These are phyloP conservation scores for Penicilliopsis zonata DNA, from an alignment of 495 filamentous ascomycete species.

Conservation along the genomic window DNA sequence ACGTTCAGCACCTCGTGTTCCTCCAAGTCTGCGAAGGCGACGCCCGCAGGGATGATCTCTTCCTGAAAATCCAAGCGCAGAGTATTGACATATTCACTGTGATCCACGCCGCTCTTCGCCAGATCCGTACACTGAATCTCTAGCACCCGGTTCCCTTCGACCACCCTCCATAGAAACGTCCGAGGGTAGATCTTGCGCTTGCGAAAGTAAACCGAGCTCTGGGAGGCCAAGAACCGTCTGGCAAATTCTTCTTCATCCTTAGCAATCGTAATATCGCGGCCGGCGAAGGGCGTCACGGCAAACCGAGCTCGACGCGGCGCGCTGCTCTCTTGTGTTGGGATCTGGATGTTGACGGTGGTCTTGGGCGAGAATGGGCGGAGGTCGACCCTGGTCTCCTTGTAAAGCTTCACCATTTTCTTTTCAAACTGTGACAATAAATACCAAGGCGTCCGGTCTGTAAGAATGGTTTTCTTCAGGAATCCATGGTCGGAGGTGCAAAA, in stretches of 20 bases:
- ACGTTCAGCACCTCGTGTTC: constrained; percentile 68
- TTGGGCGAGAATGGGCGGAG: constrained; percentile 59
- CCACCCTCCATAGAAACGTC: constrained; percentile 79
- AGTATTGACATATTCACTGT: constrained; percentile 55
- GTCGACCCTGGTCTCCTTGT: constrained; percentile 78
- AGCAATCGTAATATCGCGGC: constrained; percentile 25
- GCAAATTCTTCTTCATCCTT: constrained; percentile 69
- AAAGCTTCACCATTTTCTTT: constrained; percentile 47
- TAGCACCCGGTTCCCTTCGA: constrained; percentile 68
- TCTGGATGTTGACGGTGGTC: constrained; percentile 60
- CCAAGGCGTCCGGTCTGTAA: no score
- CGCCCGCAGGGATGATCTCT: constrained; percentile 56
- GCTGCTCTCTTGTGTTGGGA: constrained; percentile 41
- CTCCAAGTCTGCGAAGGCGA: constrained; percentile 69
- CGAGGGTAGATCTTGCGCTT: constrained; percentile 61
- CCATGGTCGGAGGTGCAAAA: constrained; percentile 20
- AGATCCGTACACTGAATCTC: constrained; percentile 77
- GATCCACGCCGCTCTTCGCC: constrained; percentile 50
- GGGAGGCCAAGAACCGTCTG: constrained; percentile 56
- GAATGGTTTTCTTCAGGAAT: constrained; percentile 25
- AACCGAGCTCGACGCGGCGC: constrained; percentile 31
- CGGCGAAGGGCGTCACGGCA: constrained; percentile 26
- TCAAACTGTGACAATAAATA: no score
- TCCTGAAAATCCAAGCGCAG: constrained; percentile 66
- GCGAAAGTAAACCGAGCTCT: constrained; percentile 77